These are phyloP conservation scores for Sarocladium strictum DNA, from an alignment of 2,329 filamentous ascomycete genomes.

Conservation along the genomic window DNA sequence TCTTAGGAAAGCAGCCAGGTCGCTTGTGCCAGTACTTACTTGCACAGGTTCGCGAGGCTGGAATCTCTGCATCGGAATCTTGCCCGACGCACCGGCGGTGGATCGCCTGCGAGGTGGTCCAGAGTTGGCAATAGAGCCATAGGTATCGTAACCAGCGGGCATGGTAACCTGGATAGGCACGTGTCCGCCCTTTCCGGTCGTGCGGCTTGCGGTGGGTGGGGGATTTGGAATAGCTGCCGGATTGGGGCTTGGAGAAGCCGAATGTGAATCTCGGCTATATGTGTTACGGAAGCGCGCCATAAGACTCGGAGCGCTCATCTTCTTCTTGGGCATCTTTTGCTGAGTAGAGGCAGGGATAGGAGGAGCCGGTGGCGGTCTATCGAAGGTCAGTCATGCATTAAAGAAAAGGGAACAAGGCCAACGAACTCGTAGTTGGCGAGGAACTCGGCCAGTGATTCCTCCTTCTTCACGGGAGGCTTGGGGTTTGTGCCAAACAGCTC, in stretches of 20 bases:
- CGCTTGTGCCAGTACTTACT: constrained; percentile 58
- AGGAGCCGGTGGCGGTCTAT: constrained; percentile 55
- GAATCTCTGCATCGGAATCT: constrained; percentile 51
- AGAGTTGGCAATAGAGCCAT: constrained; percentile 20
- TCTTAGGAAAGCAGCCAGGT: constrained; percentile 67
- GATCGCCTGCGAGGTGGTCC: constrained; percentile 6
- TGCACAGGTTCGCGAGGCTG: constrained; percentile 48
- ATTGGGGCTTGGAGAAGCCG: neutral
- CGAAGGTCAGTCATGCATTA: too few species aligned
- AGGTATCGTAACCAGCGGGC: constrained; percentile 38
- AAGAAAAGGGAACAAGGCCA: too few species aligned
- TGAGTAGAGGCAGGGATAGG: constrained; percentile 24
- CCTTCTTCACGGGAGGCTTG: constrained; percentile 36
- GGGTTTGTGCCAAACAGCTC: constrained; percentile 32
- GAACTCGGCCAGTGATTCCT: constrained; percentile 71
- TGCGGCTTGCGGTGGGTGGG: constrained; percentile 11
- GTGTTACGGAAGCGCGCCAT: constrained; percentile 49
- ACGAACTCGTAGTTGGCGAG: constrained; percentile 63
- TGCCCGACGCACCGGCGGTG: constrained; percentile 18
- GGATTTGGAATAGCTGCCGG: neutral
- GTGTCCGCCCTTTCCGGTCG: constrained; percentile 30
- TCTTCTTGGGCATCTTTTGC: constrained; percentile 50
- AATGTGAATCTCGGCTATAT: constrained; percentile 24
- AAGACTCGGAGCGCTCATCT: constrained; percentile 55
- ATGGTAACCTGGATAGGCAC: constrained; percentile 49